Base-by-base conservation (phyloP, 306 rosid genomes). In the Vigna trinervia region DNA sequence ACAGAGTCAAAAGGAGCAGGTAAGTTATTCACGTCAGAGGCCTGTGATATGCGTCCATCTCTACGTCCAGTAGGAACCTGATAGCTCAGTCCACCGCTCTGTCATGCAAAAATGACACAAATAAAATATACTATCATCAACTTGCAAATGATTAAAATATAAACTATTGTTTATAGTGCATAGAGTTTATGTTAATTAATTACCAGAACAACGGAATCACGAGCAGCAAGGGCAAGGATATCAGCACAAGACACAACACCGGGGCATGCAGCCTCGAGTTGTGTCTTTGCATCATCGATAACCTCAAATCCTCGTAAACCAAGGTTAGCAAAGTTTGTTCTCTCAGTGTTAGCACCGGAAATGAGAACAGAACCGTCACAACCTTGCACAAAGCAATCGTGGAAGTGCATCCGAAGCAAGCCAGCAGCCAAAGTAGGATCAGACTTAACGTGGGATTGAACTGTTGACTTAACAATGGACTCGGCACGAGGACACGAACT, bases 211-310 rank as follows among this genome's bases (percentile, higher is more conserved):
- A 88, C 86, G 4, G 87, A 81, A 69, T 88, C 91, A 15, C 89
- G 87, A 8, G 91, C 86, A 39, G 91, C 87, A 56, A 88, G 85
- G 0, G 91, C 75, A 56, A 88, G 65, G 36, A 88, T 81, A 41
- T 88, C 91, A 50, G 91, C 86, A 48, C 89, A 88, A 34, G 91
- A 88, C 1, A 88, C 89, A 58, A 83, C 83, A 1, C 89, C 87
- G 0, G 91, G 91, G 43, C 91, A 88, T 0, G 86, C 87, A 34
- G 87, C 77, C 66, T 88, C 89, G 0, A 88, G 86, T 13, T 83
- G 62, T 2, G 77, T 41, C 79, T 88, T 85, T 0, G 87, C 91
- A 46, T 88, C 89, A 4, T 88, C 87, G 8, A 85, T 62, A 32
- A 83, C 89, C 61, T 88, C 89, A 1, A 1, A 85, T 5, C 91